Conservation (phyloP, 345 rosid genomes). For the Corchorus capsularis region DNA sequence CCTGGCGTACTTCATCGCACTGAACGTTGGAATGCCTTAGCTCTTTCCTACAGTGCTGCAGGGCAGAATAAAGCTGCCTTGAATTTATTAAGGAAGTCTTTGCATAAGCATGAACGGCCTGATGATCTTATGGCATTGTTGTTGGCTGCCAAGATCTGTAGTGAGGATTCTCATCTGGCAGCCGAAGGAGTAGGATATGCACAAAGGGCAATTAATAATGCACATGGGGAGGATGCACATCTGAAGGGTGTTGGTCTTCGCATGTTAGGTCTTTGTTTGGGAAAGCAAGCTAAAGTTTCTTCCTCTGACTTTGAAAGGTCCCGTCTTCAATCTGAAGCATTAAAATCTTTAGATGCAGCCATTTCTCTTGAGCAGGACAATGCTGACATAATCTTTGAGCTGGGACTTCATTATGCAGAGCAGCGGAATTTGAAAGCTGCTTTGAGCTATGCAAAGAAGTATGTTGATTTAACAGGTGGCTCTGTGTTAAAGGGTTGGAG, state of each 20-base stretch:
- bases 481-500: conserved; percentile 89
- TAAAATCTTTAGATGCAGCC: conserved; percentile 76
- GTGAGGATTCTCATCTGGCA: conserved; percentile 69
- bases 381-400: conserved; percentile 73
- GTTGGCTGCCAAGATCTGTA: conserved; percentile 85
- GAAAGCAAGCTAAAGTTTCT: conserved; percentile 72
- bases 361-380: conserved; percentile 63
- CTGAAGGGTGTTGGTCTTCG: conserved; percentile 72
- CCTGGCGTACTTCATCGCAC: conserved; percentile 81
- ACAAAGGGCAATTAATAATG: conserved; percentile 57
- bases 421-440: conserved; percentile 76
- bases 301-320: conserved; percentile 87
- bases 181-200: conserved; percentile 85
- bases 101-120: conserved; percentile 76
- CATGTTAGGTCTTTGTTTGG: conserved; percentile 84
- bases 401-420: conserved; percentile 86
- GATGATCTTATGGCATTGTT: conserved; percentile 68
- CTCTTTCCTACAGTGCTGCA: conserved; percentile 71
- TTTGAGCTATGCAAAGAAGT: conserved; percentile 67
- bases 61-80: conserved; percentile 64
- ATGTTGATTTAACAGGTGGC: conserved; percentile 82
- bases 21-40: conserved; percentile 83
- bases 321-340: conserved; percentile 70
- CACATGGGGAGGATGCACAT: conserved; percentile 66
- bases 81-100: conserved; percentile 79